Evolutionary conservation across 257 asterid genomes (phyloP).

Genomic region (Gentiana macrophylla): DNA sequence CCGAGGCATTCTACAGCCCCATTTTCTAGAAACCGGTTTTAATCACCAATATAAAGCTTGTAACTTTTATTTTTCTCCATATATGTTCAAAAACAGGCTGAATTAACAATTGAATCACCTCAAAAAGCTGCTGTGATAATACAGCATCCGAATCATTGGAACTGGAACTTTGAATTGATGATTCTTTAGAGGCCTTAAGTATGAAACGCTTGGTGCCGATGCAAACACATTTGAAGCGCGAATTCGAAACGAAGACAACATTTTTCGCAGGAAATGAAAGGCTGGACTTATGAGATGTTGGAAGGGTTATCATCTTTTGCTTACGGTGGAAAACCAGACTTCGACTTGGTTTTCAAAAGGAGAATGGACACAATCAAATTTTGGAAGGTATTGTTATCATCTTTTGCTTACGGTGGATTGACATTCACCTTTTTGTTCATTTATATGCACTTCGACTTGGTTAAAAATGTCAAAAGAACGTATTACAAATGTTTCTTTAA

Average conservation of each 20-base stretch:
- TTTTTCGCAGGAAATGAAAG: not conserved
- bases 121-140: constrained; percentile 42
- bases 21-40: too few species aligned
- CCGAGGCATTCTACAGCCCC: too few species aligned
- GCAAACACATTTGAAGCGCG: constrained; percentile 7
- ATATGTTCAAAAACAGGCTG: not conserved
- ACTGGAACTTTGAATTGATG: constrained; percentile 31
- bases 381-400: constrained; percentile 9
- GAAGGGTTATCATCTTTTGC: too few species aligned
- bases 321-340: not conserved
- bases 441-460: too few species aligned
- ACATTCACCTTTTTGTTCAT: too few species aligned
- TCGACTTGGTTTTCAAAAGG: too few species aligned
- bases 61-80: not conserved
- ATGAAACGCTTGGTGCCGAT: constrained; percentile 16
- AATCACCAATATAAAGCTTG: too few species aligned
- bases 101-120: constrained; percentile 15
- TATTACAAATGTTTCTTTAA: too few species aligned
- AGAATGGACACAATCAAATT: too few species aligned
- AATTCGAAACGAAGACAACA: constrained; percentile 5
- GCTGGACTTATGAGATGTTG: constrained; percentile 11
- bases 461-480: too few species aligned
- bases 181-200: constrained; percentile 25
- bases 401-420: not conserved
- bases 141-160: constrained; percentile 24